A percentile compares a stretch with the other conserved stretches of the same genome.
Evolutionary conservation across 352 stramenopile species (phyloP).

Genomic region (Hyaloperonospora brassicae): DNA sequence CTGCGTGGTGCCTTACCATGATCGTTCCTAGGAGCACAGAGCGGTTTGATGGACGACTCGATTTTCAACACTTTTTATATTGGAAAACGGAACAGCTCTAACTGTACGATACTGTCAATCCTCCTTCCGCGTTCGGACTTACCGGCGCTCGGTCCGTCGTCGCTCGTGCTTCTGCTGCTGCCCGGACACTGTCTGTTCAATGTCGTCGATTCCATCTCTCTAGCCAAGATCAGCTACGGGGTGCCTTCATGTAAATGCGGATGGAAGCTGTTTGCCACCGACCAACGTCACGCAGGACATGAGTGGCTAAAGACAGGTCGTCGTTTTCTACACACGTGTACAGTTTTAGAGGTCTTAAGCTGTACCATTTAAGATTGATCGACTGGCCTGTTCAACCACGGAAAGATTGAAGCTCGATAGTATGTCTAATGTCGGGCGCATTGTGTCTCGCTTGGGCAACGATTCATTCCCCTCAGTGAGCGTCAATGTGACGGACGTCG

Average conservation of each 20-base stretch:
- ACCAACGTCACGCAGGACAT: too few species aligned
- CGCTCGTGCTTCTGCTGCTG: conserved; percentile 16
- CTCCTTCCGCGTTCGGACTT: conserved; percentile 1
- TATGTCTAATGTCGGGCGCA: conserved; percentile 53
- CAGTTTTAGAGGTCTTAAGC: conserved; percentile 44
- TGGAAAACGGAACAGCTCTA: conserved; percentile 9
- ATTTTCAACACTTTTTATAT: too few species aligned
- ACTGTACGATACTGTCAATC: neutral
- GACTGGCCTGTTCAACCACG: conserved; percentile 55
- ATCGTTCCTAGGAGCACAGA: conserved; percentile 2
- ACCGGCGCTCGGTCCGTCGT: conserved; percentile 9
- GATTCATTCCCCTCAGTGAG: conserved; percentile 29
- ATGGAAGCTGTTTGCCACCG: too few species aligned
- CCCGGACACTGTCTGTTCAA: conserved; percentile 9
- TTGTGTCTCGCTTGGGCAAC: conserved; percentile 55
- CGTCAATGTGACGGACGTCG: too few species aligned
- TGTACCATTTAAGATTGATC: conserved; percentile 61
- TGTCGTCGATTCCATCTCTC: conserved; percentile 53
- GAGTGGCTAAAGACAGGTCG: too few species aligned
- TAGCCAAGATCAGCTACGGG: conserved; percentile 50
- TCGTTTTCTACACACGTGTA: too few species aligned
- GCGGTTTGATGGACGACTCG: conserved; percentile 21
- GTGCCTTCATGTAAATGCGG: too few species aligned
- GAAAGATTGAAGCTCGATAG: too few species aligned
- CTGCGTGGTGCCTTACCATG: conserved; percentile 10